Conservation (phyloP, 2,329 filamentous ascomycete species). For the Fusarium sp. region DNA sequence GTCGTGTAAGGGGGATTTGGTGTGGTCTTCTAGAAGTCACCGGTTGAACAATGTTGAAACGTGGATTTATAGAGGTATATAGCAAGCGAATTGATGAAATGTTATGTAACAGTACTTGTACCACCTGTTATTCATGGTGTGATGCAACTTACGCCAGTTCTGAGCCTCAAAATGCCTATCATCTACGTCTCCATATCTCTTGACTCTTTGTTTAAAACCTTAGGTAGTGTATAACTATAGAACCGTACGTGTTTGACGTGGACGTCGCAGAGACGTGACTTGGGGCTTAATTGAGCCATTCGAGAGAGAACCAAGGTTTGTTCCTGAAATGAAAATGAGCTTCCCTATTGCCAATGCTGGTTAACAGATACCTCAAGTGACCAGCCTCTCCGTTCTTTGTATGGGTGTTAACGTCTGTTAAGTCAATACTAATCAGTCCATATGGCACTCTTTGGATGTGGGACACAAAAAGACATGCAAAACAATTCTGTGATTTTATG, state of each 20-base stretch:
- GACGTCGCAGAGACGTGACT: not conserved
- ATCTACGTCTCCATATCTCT: not conserved
- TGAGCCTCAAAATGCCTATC: not conserved
- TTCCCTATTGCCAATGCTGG: not conserved
- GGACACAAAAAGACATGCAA: not conserved
- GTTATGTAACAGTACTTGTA: slow-evolving; percentile 5
- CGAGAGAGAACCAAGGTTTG: not conserved
- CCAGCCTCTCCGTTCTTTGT: not conserved
- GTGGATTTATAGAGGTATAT: slow-evolving; percentile 36
- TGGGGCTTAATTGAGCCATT: not conserved
- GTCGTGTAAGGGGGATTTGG: not conserved
- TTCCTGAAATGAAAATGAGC: not conserved
- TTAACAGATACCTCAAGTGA: not conserved
- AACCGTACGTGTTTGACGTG: not conserved
- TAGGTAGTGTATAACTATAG: not conserved
- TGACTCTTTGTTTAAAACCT: not conserved
- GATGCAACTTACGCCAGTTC: not conserved
- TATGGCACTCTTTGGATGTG: not conserved
- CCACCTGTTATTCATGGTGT: too few species aligned
- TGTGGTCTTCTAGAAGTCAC: slow-evolving; percentile 20
- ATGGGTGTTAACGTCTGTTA: too few species aligned
- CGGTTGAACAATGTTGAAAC: slow-evolving; percentile 18
- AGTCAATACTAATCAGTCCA: not conserved
- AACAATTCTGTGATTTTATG: not conserved
- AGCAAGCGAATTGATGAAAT: slow-evolving; percentile 32